A percentile compares a stretch with the other conserved stretches of the same genome.
These are phyloP conservation scores for Podospora pseudopauciseta DNA, from an alignment of 495 filamentous ascomycete genomes.

Conservation along the genomic window DNA sequence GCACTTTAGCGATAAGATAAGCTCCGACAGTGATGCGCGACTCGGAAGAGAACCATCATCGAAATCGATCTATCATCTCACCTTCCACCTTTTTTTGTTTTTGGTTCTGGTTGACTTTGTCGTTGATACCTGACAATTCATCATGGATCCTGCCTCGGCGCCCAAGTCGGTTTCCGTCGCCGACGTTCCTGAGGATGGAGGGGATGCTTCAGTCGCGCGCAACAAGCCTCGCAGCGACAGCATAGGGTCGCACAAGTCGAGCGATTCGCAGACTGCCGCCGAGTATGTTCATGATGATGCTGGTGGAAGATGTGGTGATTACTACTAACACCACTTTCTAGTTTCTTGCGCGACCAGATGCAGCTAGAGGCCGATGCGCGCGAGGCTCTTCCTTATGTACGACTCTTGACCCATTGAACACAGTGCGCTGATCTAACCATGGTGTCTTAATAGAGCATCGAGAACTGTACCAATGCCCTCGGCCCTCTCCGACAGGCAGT, in stretches of 20 bases:
- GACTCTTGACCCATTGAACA: slow-evolving; percentile 5
- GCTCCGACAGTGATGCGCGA: neutral
- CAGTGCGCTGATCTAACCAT: neutral
- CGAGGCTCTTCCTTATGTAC: slow-evolving; percentile 86
- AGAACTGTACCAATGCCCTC: slow-evolving; percentile 82
- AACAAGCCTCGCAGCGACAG: slow-evolving; percentile 46
- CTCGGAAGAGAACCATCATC: neutral
- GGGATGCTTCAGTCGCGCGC: slow-evolving; percentile 22
- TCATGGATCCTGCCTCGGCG: slow-evolving; percentile 32
- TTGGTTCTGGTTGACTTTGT: neutral
- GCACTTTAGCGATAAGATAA: neutral
- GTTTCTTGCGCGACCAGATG: slow-evolving; percentile 85
- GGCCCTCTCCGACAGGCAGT: slow-evolving; percentile 81
- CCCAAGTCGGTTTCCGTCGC: slow-evolving; percentile 18
- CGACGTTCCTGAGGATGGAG: slow-evolving; percentile 12
- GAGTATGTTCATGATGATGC: slow-evolving; percentile 54
- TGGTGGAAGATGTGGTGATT: neutral
- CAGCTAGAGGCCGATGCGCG: slow-evolving; percentile 91
- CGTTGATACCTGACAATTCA: neutral
- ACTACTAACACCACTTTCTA: slow-evolving; percentile 27
- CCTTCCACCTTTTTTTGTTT: too few relatives aligned
- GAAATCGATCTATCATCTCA: too few relatives aligned
- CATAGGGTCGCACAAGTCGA: slow-evolving; percentile 60
- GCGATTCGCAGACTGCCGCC: slow-evolving; percentile 77
- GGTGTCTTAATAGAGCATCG: slow-evolving; percentile 62